These are phyloP conservation scores for Diaporthe sp. DNA, from an alignment of 2,329 filamentous ascomycete species.

Conservation along the genomic window DNA sequence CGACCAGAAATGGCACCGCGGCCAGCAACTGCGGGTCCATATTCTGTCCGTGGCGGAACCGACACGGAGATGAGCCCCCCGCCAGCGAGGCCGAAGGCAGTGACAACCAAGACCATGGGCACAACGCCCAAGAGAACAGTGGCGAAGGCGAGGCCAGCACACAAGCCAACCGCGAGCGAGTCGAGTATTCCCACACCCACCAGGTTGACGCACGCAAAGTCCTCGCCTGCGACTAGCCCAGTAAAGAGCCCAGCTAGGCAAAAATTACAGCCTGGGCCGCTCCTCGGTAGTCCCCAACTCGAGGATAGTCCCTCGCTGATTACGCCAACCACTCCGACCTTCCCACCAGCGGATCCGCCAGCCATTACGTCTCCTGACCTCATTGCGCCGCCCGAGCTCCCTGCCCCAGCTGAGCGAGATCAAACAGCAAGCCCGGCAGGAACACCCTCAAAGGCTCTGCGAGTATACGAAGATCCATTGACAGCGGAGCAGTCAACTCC, in stretches of 20 bases:
- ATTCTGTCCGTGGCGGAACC: constrained; percentile 64
- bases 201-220: constrained; percentile 50
- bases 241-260: constrained; percentile 50
- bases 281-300: constrained; percentile 57
- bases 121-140: constrained; percentile 66
- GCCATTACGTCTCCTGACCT: constrained; percentile 35
- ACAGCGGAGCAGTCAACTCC: constrained; percentile 56
- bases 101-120: constrained; percentile 64
- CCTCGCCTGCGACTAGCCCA: constrained; percentile 53
- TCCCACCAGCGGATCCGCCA: constrained; percentile 14
- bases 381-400: constrained; percentile 33
- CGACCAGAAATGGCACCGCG: constrained; percentile 69
- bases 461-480: constrained; percentile 75
- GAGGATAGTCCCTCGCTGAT: constrained; percentile 68
- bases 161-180: constrained; percentile 64
- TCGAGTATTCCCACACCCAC: constrained; percentile 62
- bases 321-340: constrained; percentile 59
- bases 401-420: constrained; percentile 12
- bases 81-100: constrained; percentile 57
- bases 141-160: constrained; percentile 60
- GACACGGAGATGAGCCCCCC: constrained; percentile 34
- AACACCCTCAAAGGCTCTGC: constrained; percentile 55
- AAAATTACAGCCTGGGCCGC: constrained; percentile 35
- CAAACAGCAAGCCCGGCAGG: constrained; percentile 33
- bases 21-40: constrained; percentile 75